Percentiles rank a stretch among this genome's conserved stretches.
Conservation (phyloP, 805 yeast genomes). For the Maudiozyma barnettii region DNA sequence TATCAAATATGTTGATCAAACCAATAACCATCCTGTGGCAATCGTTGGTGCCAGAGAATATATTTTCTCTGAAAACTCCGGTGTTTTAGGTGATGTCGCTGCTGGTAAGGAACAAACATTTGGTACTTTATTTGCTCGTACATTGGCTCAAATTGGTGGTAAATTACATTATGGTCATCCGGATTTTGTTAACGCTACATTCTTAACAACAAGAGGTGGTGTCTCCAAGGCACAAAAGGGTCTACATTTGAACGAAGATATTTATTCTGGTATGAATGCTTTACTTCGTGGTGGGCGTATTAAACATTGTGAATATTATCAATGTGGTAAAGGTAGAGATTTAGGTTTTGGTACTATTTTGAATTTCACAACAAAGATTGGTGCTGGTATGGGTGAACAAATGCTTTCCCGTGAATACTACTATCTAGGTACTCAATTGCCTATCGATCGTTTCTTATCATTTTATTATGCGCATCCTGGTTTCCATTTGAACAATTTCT, state of each 20-base stretch:
- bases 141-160: conserved; percentile 87
- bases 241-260: conserved; percentile 87
- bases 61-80: conserved; percentile 85
- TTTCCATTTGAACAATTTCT: conserved; percentile 82
- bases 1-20: conserved; percentile 31
- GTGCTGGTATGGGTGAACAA: conserved; percentile 99
- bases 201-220: conserved; percentile 94
- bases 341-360: conserved; percentile 85
- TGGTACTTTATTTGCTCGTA: conserved; percentile 90
- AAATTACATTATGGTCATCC: conserved; percentile 96
- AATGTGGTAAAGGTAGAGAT: conserved; percentile 96
- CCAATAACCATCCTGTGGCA: conserved; percentile 81
- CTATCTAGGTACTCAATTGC: conserved; percentile 80
- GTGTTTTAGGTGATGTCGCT: conserved; percentile 90
- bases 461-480: conserved; percentile 97
- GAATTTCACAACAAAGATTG: conserved; percentile 90
- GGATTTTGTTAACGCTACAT: conserved; percentile 80
- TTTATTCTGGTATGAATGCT: conserved; percentile 92
- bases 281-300: conserved; percentile 84
- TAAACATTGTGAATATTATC: conserved; percentile 90
- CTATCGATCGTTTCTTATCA: conserved; percentile 79
- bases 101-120: conserved; percentile 97
- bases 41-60: conserved; percentile 93
- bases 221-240: conserved; percentile 93
- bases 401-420: conserved; percentile 85